A percentile compares a stretch with the other conserved stretches of the same genome.
Evolutionary conservation across 257 asterid species (phyloP).

Genomic region (Solanum neorickii): DNA sequence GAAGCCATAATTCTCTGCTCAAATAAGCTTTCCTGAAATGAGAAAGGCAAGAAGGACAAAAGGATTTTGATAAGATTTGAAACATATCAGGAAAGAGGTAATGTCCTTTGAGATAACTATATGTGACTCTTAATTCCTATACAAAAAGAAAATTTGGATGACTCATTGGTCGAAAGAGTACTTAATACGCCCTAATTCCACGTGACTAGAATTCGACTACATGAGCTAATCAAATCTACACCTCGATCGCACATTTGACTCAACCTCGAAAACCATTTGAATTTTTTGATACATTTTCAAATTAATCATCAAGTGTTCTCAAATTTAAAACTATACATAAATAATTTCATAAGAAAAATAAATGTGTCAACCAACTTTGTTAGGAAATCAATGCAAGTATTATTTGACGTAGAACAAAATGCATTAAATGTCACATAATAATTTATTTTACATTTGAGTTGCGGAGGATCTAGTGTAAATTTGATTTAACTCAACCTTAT

Average conservation of each 20-base stretch:
- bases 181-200: background rate
- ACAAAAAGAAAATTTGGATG: background rate
- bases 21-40: no score
- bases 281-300: background rate
- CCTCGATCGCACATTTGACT: background rate
- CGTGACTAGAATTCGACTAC: no score
- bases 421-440: background rate
- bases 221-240: no score
- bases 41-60: background rate
- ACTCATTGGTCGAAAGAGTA: background rate
- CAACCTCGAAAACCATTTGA: background rate
- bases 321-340: background rate
- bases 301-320: background rate
- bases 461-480: background rate
- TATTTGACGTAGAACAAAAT: background rate
- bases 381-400: background rate
- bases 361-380: background rate
- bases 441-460: background rate
- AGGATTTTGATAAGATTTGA: no score
- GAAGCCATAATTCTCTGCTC: no score
- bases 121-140: no score
- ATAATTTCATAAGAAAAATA: background rate
- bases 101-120: background rate
- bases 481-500: background rate
- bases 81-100: background rate